These are phyloP conservation scores for Nothomitra cinnamomea DNA, from an alignment of 2,329 filamentous ascomycete species.

Conservation along the genomic window DNA sequence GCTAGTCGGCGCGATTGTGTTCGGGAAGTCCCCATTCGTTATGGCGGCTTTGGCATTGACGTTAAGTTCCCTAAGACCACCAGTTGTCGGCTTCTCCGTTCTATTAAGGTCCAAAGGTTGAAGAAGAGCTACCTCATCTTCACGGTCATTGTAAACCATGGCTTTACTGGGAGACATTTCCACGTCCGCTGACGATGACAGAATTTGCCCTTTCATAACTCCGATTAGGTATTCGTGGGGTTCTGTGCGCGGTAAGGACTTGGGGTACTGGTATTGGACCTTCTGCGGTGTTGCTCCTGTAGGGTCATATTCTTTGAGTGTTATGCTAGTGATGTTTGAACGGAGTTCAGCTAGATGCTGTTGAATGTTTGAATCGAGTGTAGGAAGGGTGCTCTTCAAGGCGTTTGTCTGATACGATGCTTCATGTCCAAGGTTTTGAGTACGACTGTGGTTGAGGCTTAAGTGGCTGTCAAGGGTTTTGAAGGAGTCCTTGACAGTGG, in stretches of 20 bases:
- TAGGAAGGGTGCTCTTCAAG: slow-evolving; percentile 43
- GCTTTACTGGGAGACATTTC: slow-evolving; percentile 29
- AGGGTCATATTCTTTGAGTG: slow-evolving; percentile 61
- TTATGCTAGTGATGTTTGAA: slow-evolving; percentile 43
- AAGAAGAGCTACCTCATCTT: slow-evolving; percentile 20
- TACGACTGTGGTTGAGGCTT: slow-evolving; percentile 47
- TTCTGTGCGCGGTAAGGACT: slow-evolving; percentile 59
- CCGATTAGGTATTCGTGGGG: slow-evolving; percentile 37
- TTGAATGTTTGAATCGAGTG: slow-evolving; percentile 41
- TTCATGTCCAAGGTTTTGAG: slow-evolving; percentile 50
- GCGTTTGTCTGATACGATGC: slow-evolving; percentile 42
- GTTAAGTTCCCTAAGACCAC: slow-evolving; percentile 14
- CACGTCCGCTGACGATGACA: slow-evolving; percentile 15
- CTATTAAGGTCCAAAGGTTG: slow-evolving; percentile 10
- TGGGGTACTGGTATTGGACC: slow-evolving; percentile 64
- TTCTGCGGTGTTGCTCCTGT: slow-evolving; percentile 81
- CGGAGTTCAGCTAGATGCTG: slow-evolving; percentile 57
- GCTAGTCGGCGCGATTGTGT: slow-evolving; percentile 15
- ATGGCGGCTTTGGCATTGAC: slow-evolving; percentile 24
- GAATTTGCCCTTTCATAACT: slow-evolving; percentile 28
- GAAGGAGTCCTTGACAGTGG: slow-evolving; percentile 57
- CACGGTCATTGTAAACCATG: slow-evolving; percentile 34
- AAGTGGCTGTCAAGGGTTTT: slow-evolving; percentile 53
- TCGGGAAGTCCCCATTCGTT: slow-evolving; percentile 14
- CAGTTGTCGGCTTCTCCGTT: neutral